Conservation (phyloP, 345 rosid species). For the Eucalyptus curtisii region DNA sequence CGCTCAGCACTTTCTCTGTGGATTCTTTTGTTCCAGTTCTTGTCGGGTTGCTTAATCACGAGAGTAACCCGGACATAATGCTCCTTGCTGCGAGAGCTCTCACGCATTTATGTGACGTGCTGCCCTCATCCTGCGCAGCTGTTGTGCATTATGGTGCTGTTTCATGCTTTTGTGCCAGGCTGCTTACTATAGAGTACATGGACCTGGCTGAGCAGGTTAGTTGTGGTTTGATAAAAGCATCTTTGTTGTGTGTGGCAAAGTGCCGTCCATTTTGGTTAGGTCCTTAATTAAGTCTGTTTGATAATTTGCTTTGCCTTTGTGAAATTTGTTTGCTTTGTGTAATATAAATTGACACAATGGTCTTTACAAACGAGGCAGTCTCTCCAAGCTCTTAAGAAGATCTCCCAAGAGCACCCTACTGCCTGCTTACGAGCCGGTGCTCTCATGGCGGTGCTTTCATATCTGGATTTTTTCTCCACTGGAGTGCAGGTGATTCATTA, state of each 20-base stretch:
- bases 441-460: constrained; percentile 98
- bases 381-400: constrained; percentile 95
- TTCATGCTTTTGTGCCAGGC: constrained; percentile 80
- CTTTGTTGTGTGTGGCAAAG: neutral
- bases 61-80: constrained; percentile 97
- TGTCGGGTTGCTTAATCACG: constrained; percentile 89
- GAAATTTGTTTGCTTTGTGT: neutral
- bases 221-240: neutral
- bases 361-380: constrained; percentile 39
- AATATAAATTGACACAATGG: neutral
- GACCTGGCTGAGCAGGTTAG: constrained; percentile 98
- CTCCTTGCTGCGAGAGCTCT: constrained; percentile 98
- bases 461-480: constrained; percentile 97
- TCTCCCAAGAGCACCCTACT: constrained; percentile 99
- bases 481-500: constrained; percentile 84
- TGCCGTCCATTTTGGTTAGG: neutral
- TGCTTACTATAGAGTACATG: constrained; percentile 97
- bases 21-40: constrained; percentile 94
- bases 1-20: constrained; percentile 87
- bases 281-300: neutral
- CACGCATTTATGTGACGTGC: constrained; percentile 90
- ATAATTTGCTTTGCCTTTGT: neutral
- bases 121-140: constrained; percentile 97
- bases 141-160: constrained; percentile 98
- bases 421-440: constrained; percentile 99